phyloP scores from a whole-genome alignment of 495 filamentous ascomycete genomes.

The Penicillium bovifimosum region DNA sequence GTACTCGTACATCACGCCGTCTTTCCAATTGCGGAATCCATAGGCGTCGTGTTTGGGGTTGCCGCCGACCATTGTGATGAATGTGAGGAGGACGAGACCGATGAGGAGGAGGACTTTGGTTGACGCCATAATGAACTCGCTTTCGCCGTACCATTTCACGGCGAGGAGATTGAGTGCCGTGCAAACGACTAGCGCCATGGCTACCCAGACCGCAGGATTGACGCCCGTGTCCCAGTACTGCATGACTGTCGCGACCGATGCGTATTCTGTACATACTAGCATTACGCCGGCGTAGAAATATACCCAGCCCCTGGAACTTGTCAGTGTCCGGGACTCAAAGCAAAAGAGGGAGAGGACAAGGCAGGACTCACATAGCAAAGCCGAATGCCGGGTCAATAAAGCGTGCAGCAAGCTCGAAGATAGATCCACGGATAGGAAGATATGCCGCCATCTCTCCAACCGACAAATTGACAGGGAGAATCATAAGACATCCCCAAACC shows the following conservation, averaged over 20 bases:
- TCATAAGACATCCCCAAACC: conserved; percentile 28
- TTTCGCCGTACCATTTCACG: conserved; percentile 64
- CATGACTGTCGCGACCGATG: conserved; percentile 63
- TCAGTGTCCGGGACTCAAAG: conserved; percentile 12
- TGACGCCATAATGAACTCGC: conserved; percentile 68
- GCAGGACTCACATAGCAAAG: conserved; percentile 52
- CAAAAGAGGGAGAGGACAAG: not conserved
- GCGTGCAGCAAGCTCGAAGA: conserved; percentile 64
- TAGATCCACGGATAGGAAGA: conserved; percentile 66
- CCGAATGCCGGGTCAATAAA: conserved; percentile 67
- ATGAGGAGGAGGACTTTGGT: conserved; percentile 71
- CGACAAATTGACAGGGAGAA: conserved; percentile 33
- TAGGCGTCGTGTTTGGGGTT: conserved; percentile 56
- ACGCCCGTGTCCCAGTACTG: conserved; percentile 57
- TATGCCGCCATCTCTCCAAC: conserved; percentile 65
- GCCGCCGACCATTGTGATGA: conserved; percentile 65
- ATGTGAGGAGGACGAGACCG: conserved; percentile 61
- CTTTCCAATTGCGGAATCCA: conserved; percentile 66
- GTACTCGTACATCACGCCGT: conserved; percentile 31
- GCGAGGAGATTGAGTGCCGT: conserved; percentile 61
- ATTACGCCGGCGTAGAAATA: conserved; percentile 35
- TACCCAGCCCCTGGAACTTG: conserved; percentile 30
- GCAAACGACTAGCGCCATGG: conserved; percentile 63
- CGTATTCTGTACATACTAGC: conserved; percentile 61
- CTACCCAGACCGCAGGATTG: conserved; percentile 60